These are phyloP conservation scores for Rutidosis leptorrhynchoides DNA, from an alignment of 129 eudicot species.

Conservation along the genomic window DNA sequence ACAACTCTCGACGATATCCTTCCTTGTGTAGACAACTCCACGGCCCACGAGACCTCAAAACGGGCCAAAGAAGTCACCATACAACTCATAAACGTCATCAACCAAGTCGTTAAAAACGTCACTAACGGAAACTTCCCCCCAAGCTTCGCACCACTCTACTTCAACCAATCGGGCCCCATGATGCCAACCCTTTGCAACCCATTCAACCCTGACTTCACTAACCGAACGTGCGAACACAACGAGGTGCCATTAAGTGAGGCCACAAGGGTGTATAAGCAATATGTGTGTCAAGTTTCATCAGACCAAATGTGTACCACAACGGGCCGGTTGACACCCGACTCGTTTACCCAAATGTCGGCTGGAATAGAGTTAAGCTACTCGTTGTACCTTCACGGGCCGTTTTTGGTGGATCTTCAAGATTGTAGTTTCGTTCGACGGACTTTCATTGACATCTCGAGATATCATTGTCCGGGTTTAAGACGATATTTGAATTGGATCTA, in stretches of 20 bases:
- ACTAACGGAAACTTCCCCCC: slow-evolving; percentile 65
- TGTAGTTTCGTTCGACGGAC: slow-evolving; percentile 75
- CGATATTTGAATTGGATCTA: slow-evolving; percentile 63
- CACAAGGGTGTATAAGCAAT: slow-evolving; percentile 56
- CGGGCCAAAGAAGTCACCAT: slow-evolving; percentile 74
- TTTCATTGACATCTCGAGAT: slow-evolving; percentile 44
- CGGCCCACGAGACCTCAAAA: slow-evolving; percentile 77
- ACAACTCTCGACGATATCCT: slow-evolving; percentile 88
- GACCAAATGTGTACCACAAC: slow-evolving; percentile 49
- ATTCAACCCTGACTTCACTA: slow-evolving; percentile 49
- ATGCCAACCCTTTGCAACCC: slow-evolving; percentile 89
- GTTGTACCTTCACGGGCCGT: slow-evolving; percentile 63
- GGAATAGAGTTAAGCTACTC: slow-evolving; percentile 72
- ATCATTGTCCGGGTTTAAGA: slow-evolving; percentile 74
- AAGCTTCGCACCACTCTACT: slow-evolving; percentile 57
- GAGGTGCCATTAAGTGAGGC: slow-evolving; percentile 77
- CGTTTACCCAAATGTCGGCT: slow-evolving; percentile 74
- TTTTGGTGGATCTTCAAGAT: slow-evolving; percentile 69
- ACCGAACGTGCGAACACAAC: slow-evolving; percentile 55
- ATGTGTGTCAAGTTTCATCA: slow-evolving; percentile 70
- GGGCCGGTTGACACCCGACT: slow-evolving; percentile 75
- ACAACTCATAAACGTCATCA: slow-evolving; percentile 62
- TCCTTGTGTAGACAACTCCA: slow-evolving; percentile 86
- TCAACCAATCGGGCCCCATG: slow-evolving; percentile 84
- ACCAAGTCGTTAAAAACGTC: slow-evolving; percentile 62